Base-by-base conservation (phyloP, 495 filamentous ascomycete genomes). In the Lasiosphaeria hispida region DNA sequence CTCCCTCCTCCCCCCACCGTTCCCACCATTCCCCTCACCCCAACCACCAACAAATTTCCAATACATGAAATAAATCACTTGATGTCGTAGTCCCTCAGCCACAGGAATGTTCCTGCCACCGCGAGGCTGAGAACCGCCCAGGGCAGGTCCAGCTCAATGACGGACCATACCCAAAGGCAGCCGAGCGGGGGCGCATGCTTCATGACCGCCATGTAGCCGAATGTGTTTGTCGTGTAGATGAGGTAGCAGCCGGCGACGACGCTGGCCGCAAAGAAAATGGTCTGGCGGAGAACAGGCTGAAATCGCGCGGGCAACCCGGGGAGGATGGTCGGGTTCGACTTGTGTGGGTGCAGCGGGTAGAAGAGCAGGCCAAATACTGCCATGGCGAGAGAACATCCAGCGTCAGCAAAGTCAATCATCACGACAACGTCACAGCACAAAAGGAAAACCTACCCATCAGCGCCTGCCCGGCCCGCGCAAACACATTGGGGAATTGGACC, bases 141-240 rank as follows among this genome's bases (percentile, higher is more conserved):
- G 2, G 79, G 70, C 53, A 95, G 75, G n/a, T 87, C 75, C 74
- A 97, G 82, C 73, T 98, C 94, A 47, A 96, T 76, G 36, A 96
- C 85, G 14, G 87, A 86, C 94, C 93, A 98, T 11, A 98, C 83
- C 93, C 93, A 96, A 15, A 97, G 69, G 13, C 89, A 91, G 1
- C 91, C 95, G n/a, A 96, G 69, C 17, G 91, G 84, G 17, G 94
- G 94, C 0, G 91, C 89, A 54, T 83, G 85, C 76, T 96, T 95
- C 94, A 98, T 93, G 3, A 96, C 85, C 10, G 85, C 89, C 66
- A 91, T 86, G 64, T 96, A 96, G 0, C 85, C 84, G 52, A 85
- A 80, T 33, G 73, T 78, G 66, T 96, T 98, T 4, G 88, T 90
- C 15, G 91, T 85, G 55, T 87, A 75, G 38, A 97, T 86, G 38